Percentiles rank a stretch among this genome's conserved stretches.
These are phyloP conservation scores for Solanum piurae DNA, from an alignment of 257 asterid species.

Conservation along the genomic window DNA sequence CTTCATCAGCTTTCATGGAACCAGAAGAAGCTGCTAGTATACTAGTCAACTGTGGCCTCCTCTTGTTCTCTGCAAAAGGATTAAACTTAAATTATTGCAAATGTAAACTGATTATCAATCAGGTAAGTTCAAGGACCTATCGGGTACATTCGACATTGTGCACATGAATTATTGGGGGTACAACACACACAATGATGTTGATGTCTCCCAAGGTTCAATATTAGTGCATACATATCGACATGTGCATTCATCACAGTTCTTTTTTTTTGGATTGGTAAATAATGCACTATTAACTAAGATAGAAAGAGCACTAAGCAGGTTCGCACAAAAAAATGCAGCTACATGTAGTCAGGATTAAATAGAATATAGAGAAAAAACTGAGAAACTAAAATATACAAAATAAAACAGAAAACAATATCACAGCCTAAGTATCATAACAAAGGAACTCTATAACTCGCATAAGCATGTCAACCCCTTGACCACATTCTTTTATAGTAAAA, in stretches of 20 bases:
- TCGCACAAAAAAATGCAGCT: neutral
- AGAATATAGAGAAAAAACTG: neutral
- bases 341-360: neutral
- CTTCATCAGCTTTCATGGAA: conserved; percentile 85
- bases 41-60: conserved; percentile 66
- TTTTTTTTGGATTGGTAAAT: neutral
- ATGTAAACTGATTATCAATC: neutral
- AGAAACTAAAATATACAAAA: neutral
- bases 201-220: neutral
- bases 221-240: neutral
- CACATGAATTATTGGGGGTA: neutral
- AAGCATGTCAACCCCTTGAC: neutral
- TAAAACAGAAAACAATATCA: neutral
- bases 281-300: neutral
- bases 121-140: neutral
- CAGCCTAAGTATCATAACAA: neutral
- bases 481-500: neutral
- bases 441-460: neutral
- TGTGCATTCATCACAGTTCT: neutral
- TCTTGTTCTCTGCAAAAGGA: conserved; percentile 55
- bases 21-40: conserved; percentile 88
- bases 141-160: neutral
- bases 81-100: neutral
- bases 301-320: neutral
- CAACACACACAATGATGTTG: neutral